Percentiles rank a stretch among this genome's conserved stretches.
phyloP scores from a whole-genome alignment of 2,329 filamentous ascomycete species.

The Tolypocladium tropicale region DNA sequence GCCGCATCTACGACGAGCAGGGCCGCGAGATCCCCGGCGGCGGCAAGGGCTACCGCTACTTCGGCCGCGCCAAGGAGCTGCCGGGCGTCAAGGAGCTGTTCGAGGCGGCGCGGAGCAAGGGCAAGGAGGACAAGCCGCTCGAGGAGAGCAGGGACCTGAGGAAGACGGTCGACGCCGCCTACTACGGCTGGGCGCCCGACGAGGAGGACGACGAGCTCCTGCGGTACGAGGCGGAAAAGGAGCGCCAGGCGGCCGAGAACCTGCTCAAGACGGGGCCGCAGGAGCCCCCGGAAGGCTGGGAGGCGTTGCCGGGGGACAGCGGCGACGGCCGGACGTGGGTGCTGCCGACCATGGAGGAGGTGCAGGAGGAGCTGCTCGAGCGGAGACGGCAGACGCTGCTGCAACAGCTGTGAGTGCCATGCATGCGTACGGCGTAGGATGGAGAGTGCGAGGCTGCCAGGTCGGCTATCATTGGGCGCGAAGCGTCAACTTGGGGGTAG shows the following conservation, averaged over 20 bases:
- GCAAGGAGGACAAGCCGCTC: slow-evolving; percentile 46
- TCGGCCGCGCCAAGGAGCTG: slow-evolving; percentile 78
- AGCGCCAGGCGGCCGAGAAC: slow-evolving; percentile 67
- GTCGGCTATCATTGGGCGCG: no score
- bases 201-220: slow-evolving; percentile 80
- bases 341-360: slow-evolving; percentile 78
- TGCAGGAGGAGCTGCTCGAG: slow-evolving; percentile 89
- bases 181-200: slow-evolving; percentile 89
- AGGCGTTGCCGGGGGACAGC: slow-evolving; percentile 74
- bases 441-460: no score
- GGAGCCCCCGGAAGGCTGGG: slow-evolving; percentile 61
- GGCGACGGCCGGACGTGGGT: slow-evolving; percentile 78
- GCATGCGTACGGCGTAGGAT: no score
- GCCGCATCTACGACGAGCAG: slow-evolving; percentile 62
- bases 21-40: slow-evolving; percentile 62
- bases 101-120: slow-evolving; percentile 58
- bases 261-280: slow-evolving; percentile 48
- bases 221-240: slow-evolving; percentile 72
- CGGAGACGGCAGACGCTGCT: slow-evolving; percentile 72
- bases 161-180: slow-evolving; percentile 78
- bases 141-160: slow-evolving; percentile 60
- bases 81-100: slow-evolving; percentile 96
- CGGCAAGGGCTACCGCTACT: slow-evolving; percentile 89
- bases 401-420: slow-evolving; percentile 54
- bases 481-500: neutral